A percentile compares a stretch with the other conserved stretches of the same genome.
These are phyloP conservation scores for Pichia sp. DNA, from an alignment of 1,139 yeast species.

Conservation along the genomic window DNA sequence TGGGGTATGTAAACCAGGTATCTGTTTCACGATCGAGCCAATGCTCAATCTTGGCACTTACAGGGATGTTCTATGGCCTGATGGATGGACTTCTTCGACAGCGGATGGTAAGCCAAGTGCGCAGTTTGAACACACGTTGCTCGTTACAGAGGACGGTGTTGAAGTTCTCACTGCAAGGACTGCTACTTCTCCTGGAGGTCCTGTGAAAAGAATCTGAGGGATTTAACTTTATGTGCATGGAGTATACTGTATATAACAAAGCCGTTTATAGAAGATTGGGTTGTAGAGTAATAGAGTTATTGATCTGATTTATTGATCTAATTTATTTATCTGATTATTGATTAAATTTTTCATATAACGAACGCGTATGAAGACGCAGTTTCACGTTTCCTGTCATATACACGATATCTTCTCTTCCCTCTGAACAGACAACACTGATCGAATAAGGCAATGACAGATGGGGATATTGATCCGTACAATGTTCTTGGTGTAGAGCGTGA, in stretches of 20 bases:
- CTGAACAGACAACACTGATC: neutral
- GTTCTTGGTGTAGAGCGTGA: slow-evolving; percentile 38
- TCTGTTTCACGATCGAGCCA: slow-evolving; percentile 97
- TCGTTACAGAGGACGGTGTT: slow-evolving; percentile 90
- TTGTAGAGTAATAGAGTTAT: neutral
- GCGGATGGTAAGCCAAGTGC: slow-evolving; percentile 86
- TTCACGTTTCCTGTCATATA: too few relatives aligned
- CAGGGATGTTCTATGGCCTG: slow-evolving; percentile 90
- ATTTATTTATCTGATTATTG: too few relatives aligned
- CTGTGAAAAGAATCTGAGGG: slow-evolving; percentile 42
- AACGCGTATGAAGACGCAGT: too few relatives aligned
- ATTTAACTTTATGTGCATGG: neutral
- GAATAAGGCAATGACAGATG: neutral
- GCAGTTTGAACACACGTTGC: slow-evolving; percentile 88
- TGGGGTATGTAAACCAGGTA: slow-evolving; percentile 92
- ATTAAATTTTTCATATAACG: neutral
- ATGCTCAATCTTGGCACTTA: slow-evolving; percentile 89
- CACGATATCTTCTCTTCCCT: neutral
- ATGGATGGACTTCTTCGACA: slow-evolving; percentile 93
- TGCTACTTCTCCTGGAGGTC: slow-evolving; percentile 81
- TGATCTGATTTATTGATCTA: too few relatives aligned
- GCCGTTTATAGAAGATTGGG: neutral
- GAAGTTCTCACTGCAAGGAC: slow-evolving; percentile 84
- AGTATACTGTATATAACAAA: too few relatives aligned
- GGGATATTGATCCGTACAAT: slow-evolving; percentile 47